Evolutionary conservation across 1,284 basidiomycete genomes (phyloP).

Genomic region (Moesziomyces sp.): DNA sequence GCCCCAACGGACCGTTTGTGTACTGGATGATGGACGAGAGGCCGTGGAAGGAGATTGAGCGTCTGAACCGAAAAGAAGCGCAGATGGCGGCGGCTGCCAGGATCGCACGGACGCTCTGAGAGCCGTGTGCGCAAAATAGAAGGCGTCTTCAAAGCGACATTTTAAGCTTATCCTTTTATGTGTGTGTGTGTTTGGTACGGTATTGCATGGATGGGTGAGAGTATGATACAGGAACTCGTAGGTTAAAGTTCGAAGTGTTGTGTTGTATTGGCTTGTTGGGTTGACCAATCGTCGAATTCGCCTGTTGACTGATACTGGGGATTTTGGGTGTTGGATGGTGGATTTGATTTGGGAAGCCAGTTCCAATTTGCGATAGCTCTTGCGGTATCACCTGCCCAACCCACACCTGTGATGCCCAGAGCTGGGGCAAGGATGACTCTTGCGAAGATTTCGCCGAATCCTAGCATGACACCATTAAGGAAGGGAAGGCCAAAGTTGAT

Average conservation of each 20-base stretch:
- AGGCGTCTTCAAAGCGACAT: too few relatives aligned
- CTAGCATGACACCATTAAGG: conserved; percentile 96
- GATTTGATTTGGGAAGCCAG: neutral
- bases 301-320: too few relatives aligned
- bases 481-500: conserved; percentile 95
- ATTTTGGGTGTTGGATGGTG: too few relatives aligned
- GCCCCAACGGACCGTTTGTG: conserved; percentile 46
- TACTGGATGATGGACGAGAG: conserved; percentile 53
- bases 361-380: conserved; percentile 38
- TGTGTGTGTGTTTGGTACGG: too few relatives aligned
- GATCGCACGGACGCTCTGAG: too few relatives aligned
- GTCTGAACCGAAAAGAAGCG: neutral
- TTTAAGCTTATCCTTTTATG: too few relatives aligned
- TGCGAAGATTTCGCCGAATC: conserved; percentile 97
- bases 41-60: conserved; percentile 44
- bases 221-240: too few relatives aligned
- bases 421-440: conserved; percentile 78
- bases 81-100: too few relatives aligned
- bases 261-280: neutral
- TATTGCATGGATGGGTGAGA: too few relatives aligned
- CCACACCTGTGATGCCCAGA: conserved; percentile 49
- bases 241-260: neutral
- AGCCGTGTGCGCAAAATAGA: too few relatives aligned
- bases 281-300: neutral
- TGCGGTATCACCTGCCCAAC: conserved; percentile 39